phyloP scores from a whole-genome alignment of 495 filamentous ascomycete genomes.

The Penicillium dipodomyicola region DNA sequence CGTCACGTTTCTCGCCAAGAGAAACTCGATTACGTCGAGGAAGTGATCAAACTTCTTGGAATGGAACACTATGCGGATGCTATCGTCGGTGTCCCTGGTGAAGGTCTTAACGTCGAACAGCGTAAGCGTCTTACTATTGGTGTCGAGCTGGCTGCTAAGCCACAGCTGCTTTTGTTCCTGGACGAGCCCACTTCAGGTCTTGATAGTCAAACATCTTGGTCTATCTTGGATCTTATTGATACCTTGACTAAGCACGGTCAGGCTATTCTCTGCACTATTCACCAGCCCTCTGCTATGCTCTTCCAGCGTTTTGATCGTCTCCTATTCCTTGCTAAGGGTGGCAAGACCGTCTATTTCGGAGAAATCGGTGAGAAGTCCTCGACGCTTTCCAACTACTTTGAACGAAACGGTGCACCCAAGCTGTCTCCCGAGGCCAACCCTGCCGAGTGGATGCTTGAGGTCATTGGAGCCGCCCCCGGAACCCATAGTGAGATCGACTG shows the following conservation, averaged over 20 bases:
- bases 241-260: conserved; percentile 86
- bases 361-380: conserved; percentile 79
- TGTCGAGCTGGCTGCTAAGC: conserved; percentile 88
- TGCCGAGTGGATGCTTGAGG: conserved; percentile 95
- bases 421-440: conserved; percentile 76
- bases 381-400: conserved; percentile 74
- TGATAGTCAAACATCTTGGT: conserved; percentile 88
- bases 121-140: conserved; percentile 86
- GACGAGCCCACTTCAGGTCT: conserved; percentile 90
- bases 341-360: conserved; percentile 86
- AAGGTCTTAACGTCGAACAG: conserved; percentile 86
- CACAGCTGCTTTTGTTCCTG: conserved; percentile 79
- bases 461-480: conserved; percentile 89
- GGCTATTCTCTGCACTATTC: conserved; percentile 92
- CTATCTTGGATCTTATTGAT: conserved; percentile 78
- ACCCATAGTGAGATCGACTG: conserved; percentile 75
- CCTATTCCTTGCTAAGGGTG: conserved; percentile 77
- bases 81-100: conserved; percentile 44
- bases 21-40: conserved; percentile 85
- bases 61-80: conserved; percentile 61
- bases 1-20: conserved; percentile 65
- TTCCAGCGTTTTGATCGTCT: conserved; percentile 94
- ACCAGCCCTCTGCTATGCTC: conserved; percentile 91
- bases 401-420: conserved; percentile 68
- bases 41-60: conserved; percentile 89